phyloP scores from a whole-genome alignment of 176 grass and related monocot species.

The Dactylis glomerata region DNA sequence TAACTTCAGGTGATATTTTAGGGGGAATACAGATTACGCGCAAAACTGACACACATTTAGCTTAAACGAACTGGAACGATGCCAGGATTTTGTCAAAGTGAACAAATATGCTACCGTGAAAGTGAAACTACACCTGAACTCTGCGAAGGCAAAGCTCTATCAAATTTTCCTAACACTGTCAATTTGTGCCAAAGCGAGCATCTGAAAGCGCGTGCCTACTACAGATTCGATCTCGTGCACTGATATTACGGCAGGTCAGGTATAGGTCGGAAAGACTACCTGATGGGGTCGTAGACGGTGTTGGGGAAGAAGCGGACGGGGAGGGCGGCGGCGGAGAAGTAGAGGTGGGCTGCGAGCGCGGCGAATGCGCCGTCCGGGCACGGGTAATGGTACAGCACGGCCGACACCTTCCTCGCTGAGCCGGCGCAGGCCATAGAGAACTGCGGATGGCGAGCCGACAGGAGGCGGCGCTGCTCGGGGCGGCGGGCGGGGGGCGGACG shows the following conservation, averaged over 20 bases:
- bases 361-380: conserved; percentile 93
- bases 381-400: conserved; percentile 94
- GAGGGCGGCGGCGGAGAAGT: conserved; percentile 67
- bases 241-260: neutral
- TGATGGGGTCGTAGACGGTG: conserved; percentile 85
- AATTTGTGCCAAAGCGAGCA: neutral
- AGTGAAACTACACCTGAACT: neutral
- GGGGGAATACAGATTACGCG: neutral
- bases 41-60: neutral
- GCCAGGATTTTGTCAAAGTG: neutral
- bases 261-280: conserved; percentile 27
- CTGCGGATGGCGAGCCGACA: neutral
- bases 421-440: conserved; percentile 27
- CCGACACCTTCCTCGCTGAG: conserved; percentile 43
- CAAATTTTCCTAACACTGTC: neutral
- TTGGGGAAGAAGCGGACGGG: conserved; percentile 90
- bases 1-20: neutral
- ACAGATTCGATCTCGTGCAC: neutral
- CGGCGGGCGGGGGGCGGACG: neutral
- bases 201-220: neutral
- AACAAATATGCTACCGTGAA: neutral
- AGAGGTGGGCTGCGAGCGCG: conserved; percentile 88
- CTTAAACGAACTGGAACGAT: neutral
- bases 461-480: neutral
- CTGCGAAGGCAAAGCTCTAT: neutral